A percentile compares a stretch with the other conserved stretches of the same genome.
These are phyloP conservation scores for Salvia hispanica DNA, from an alignment of 257 asterid genomes.

Conservation along the genomic window DNA sequence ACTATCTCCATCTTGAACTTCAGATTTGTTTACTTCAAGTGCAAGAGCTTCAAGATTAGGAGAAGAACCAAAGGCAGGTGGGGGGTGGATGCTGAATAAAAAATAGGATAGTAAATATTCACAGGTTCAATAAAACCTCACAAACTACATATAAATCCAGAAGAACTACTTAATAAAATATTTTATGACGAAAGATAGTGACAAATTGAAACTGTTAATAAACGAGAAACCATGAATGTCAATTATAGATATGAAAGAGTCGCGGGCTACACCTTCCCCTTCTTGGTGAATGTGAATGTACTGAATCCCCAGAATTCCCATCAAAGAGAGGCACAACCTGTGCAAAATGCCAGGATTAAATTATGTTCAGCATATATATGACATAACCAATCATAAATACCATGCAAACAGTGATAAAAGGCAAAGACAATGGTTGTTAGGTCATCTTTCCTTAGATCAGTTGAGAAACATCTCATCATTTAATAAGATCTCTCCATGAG, in stretches of 20 bases:
- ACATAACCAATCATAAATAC: conserved; percentile 28
- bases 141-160: conserved; percentile 17
- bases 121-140: conserved; percentile 19
- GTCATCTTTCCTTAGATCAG: too few species aligned
- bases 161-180: background rate
- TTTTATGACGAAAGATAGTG: conserved; percentile 12
- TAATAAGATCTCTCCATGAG: too few species aligned
- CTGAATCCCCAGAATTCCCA: conserved; percentile 56
- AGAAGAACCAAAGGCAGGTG: conserved; percentile 98
- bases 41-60: conserved; percentile 98
- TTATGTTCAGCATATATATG: conserved; percentile 28
- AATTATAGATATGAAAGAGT: conserved; percentile 6
- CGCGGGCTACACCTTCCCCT: conserved; percentile 48
- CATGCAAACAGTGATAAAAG: conserved; percentile 16
- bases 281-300: conserved; percentile 54
- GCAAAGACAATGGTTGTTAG: too few species aligned
- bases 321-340: conserved; percentile 74
- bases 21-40: conserved; percentile 63
- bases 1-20: conserved; percentile 59
- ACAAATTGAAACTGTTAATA: conserved; percentile 16
- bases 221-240: conserved; percentile 18
- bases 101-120: conserved; percentile 29
- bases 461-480: too few species aligned
- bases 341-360: conserved; percentile 25
- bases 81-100: conserved; percentile 84